Base-by-base conservation (phyloP, 75 land plant genomes). In the Selaginella tamariscina region DNA sequence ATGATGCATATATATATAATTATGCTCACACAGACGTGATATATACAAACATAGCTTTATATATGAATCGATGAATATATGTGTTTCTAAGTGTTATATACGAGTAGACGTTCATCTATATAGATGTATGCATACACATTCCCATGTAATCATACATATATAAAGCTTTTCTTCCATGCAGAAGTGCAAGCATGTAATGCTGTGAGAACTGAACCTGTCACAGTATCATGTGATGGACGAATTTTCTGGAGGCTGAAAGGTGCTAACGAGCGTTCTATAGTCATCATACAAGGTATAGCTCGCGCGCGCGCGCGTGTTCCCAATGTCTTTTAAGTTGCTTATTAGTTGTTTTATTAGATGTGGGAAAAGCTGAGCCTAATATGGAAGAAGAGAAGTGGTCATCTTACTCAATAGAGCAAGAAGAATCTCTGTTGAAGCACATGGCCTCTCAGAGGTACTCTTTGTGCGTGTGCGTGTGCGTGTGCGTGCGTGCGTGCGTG, bases 281-380 rank as follows among this genome's bases (percentile, higher is more conserved):
- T 83, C 26, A 56, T 86, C 31, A 73, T 81, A 67, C 92, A 85
- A 85, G 88, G 91, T 88, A 39, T 5, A n/a, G n/a, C n/a, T n/a
- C n/a, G n/a, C n/a, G n/a, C n/a, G n/a, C n/a, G n/a, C n/a, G n/a
- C n/a, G n/a, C n/a, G n/a, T n/a, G n/a, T n/a, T n/a, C n/a, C n/a
- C n/a, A n/a, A n/a, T n/a, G n/a, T n/a, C n/a, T n/a, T n/a, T n/a
- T n/a, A n/a, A n/a, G n/a, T n/a, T n/a, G n/a, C n/a, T n/a, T n/a
- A n/a, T n/a, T n/a, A n/a, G 5, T 39, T 39, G 5, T 39, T 15
- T 39, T 39, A 5, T 15, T 39, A 39, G 49, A 39, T 39, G 49
- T 39, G 11, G 5, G 11, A 39, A 5, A 15, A 39, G 49, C 11
- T 5, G 49, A 39, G 49, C 5, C 5, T 39, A 5, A 15, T 15